Percentiles rank a stretch among this genome's conserved stretches.
phyloP scores from a whole-genome alignment of 306 rosid species.

The Neltuma alba region DNA sequence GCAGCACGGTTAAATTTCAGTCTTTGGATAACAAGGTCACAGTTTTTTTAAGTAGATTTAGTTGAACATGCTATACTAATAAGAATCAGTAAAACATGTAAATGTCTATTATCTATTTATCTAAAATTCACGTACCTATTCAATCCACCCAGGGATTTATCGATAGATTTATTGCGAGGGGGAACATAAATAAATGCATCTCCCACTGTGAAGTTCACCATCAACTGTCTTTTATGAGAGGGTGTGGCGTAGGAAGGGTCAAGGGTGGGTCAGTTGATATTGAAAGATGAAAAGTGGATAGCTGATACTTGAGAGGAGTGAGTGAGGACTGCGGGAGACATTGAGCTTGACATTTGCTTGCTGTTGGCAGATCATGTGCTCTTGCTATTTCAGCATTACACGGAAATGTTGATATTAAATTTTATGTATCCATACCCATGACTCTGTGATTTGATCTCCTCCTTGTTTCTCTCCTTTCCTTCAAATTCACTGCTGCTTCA shows the following conservation, averaged over 20 bases:
- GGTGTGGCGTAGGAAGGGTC: neutral
- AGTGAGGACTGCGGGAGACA: neutral
- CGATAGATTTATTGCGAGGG: neutral
- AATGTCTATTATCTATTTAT: neutral
- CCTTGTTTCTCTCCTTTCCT: neutral
- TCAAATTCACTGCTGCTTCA: neutral
- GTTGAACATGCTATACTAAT: neutral
- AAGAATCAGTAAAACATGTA: neutral
- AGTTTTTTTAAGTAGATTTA: neutral
- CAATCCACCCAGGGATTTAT: neutral
- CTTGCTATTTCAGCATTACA: neutral
- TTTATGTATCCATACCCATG: neutral
- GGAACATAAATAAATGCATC: neutral
- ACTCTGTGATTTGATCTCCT: neutral
- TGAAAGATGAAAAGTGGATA: neutral
- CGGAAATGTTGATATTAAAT: neutral
- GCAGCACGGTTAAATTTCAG: neutral
- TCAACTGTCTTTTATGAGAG: neutral
- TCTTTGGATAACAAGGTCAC: no score
- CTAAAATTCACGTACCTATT: neutral
- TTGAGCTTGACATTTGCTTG: neutral
- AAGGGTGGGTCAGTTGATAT: conserved; percentile 1
- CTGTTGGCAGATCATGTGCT: conserved; percentile 4
- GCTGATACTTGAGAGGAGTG: neutral
- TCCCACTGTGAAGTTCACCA: neutral